Percentiles rank a stretch among this genome's conserved stretches.
These are phyloP conservation scores for Gastrolobium bilobum DNA, from an alignment of 306 rosid genomes.

Conservation along the genomic window DNA sequence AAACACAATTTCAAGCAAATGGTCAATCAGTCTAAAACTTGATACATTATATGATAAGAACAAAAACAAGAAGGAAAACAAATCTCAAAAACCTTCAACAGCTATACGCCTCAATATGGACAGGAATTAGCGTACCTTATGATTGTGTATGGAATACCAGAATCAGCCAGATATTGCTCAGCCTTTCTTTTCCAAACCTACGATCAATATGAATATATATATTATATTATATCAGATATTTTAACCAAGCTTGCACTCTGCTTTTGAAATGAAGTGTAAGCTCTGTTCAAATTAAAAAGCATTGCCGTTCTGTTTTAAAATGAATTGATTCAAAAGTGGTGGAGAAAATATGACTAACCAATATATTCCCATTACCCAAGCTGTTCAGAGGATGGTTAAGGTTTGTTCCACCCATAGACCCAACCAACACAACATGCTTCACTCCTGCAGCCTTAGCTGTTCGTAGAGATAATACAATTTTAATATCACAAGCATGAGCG, in stretches of 20 bases:
- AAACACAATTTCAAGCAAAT: neutral
- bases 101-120: neutral
- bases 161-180: conserved; percentile 93
- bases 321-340: neutral
- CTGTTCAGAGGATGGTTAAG: conserved; percentile 80
- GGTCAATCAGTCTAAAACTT: neutral
- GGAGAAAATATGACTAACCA: conserved; percentile 68
- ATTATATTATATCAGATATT: neutral
- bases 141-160: conserved; percentile 90
- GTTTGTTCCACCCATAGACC: conserved; percentile 97
- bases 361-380: conserved; percentile 90
- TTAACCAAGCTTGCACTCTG: conserved; percentile 33
- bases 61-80: neutral
- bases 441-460: conserved; percentile 96
- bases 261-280: conserved; percentile 16
- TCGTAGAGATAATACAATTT: conserved; percentile 40
- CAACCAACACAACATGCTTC: conserved; percentile 93
- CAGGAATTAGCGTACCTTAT: conserved; percentile 66
- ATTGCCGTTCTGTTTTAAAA: conserved; percentile 2
- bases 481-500: conserved; percentile 27
- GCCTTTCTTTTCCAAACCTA: conserved; percentile 99
- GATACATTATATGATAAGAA: neutral
- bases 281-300: conserved; percentile 7
- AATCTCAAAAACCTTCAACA: neutral
- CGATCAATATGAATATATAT: conserved; percentile 10